phyloP scores from a whole-genome alignment of 2,329 filamentous ascomycete species.

The Trichoderma asperellum region DNA sequence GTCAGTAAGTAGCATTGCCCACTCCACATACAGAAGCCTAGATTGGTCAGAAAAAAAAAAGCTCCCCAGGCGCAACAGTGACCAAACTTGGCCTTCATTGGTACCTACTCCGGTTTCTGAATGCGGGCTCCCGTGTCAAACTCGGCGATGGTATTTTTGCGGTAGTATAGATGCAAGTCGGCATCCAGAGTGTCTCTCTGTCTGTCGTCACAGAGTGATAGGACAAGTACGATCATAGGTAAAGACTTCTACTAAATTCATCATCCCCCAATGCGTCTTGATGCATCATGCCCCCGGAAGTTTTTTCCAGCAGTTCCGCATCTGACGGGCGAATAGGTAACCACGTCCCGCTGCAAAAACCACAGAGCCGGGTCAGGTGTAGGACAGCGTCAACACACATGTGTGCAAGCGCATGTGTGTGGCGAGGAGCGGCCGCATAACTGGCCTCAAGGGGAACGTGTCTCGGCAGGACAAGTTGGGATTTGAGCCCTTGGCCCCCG shows the following conservation, averaged over 20 bases:
- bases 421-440: slow-evolving; percentile 28
- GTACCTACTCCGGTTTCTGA: not conserved
- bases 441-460: slow-evolving; percentile 23
- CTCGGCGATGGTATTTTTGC: slow-evolving; percentile 2
- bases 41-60: not conserved
- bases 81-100: not conserved
- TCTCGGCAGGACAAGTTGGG: slow-evolving; percentile 26
- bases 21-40: not conserved
- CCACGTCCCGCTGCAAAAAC: slow-evolving; percentile 5
- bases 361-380: slow-evolving; percentile 9
- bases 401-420: slow-evolving; percentile 8
- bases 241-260: not conserved
- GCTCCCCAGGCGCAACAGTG: not conserved
- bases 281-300: slow-evolving; percentile 2
- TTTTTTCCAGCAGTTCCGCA: not conserved
- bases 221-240: not conserved
- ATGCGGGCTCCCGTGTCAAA: not conserved
- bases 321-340: not conserved
- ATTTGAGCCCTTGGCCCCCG: slow-evolving; percentile 24
- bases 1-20: not conserved
- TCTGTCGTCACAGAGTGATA: not conserved
- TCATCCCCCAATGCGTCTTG: slow-evolving; percentile 6
- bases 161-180: not conserved
- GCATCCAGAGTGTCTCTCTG: not conserved
- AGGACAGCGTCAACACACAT: slow-evolving; percentile 4